Evolutionary conservation across 2,329 filamentous ascomycete species (phyloP).

Genomic region (Fusarium napiforme): DNA sequence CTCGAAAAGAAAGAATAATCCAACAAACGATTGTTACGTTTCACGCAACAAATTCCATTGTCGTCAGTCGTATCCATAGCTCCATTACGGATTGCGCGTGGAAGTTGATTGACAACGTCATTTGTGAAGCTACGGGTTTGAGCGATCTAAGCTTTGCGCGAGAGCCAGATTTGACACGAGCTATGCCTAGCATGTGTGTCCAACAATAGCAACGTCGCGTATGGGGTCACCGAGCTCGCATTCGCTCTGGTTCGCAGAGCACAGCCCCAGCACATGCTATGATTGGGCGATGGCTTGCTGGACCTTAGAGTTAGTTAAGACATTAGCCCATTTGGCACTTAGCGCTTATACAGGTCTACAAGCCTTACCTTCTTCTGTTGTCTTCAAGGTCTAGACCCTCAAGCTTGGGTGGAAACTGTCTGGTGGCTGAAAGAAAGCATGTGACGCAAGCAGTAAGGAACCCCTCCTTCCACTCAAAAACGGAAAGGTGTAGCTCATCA

Average conservation of each 20-base stretch:
- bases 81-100: background rate
- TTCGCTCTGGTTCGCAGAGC: background rate
- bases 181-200: background rate
- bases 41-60: background rate
- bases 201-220: background rate
- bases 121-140: background rate
- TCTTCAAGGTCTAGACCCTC: too few species aligned
- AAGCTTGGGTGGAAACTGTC: background rate
- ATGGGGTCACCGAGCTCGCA: background rate
- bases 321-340: background rate
- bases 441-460: background rate
- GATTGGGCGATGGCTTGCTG: background rate
- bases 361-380: too few species aligned
- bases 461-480: background rate
- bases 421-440: background rate
- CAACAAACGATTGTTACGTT: background rate
- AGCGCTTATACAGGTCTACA: background rate
- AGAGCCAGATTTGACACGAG: background rate
- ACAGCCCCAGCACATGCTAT: background rate
- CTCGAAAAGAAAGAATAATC: fast-evolving
- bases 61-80: background rate
- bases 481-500: background rate
- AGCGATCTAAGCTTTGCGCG: background rate
- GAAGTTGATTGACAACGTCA: background rate
- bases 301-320: too few species aligned